Base-by-base conservation (phyloP, 352 stramenopile species). In the Pythium dissimile region DNA sequence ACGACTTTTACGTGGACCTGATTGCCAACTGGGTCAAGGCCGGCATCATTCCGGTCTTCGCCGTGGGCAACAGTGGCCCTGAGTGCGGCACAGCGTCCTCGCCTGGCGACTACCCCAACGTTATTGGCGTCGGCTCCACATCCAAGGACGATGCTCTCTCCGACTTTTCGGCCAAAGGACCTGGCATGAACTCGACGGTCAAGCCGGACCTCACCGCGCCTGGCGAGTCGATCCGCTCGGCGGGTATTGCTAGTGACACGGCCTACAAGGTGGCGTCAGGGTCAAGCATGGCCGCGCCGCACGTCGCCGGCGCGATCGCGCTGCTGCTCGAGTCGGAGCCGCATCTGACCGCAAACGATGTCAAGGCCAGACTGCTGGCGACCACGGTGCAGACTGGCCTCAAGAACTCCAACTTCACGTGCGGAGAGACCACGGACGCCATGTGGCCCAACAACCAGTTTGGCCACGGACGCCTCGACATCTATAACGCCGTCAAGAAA, bases 181-280 rank as follows among this genome's bases (percentile, higher is more conserved):
- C 54, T 2, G 37, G 57, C 5, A 34, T 54, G 2, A 35, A 41
- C 15, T 53, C 48, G 2, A 13, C 45, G 3, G 13, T 71, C 38
- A 74, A 74, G 51, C 66, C 66, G 8, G 62, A 74, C 20, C 13
- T 74, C 10, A 50, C 64, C 9, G 66, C 66, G 5, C 66, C 62
- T 23, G 66, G 66, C 7, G 21, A 44, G 5, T 18, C 41, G 5
- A 49, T 73, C 13, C 44, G 55, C 23, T 70, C 64, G 30, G 52
- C 64, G 12, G 69, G 49, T 30, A 13, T 35, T n/a, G 55, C 39
- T 2, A 24, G 34, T 42, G 45, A 67, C 54, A 39, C 48, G 2
- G 51, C 28, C 24, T 76, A 74, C 54, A 39, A 62, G 20, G 55
- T 58, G 2, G 65, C 59, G 50, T 67, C 61, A 32, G 68, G 68